Conservation (phyloP, 1,284 basidiomycete species). For the Uromyces viciae-fabae region DNA sequence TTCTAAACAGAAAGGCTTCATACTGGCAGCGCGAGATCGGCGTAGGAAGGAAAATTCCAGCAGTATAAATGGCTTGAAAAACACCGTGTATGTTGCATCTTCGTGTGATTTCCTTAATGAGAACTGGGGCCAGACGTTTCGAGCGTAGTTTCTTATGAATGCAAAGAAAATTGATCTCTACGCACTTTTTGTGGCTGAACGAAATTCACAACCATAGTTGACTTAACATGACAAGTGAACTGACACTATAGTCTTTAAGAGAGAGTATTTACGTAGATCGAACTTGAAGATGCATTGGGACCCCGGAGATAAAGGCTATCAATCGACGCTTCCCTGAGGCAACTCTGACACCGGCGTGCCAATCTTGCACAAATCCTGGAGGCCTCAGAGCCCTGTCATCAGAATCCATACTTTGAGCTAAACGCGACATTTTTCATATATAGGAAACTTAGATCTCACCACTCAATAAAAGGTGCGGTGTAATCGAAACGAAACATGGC, state of each 20-base stretch:
- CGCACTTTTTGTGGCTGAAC: conserved; percentile 65
- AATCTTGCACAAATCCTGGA: conserved; percentile 85
- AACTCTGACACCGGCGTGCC: conserved; percentile 94
- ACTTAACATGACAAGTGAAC: background rate
- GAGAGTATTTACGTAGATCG: conserved; percentile 66
- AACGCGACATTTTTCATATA: background rate
- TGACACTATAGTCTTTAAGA: background rate
- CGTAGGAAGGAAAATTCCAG: conserved; percentile 81
- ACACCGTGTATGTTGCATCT: conserved; percentile 82
- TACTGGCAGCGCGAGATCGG: conserved; percentile 77
- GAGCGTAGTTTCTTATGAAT: conserved; percentile 96
- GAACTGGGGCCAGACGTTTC: conserved; percentile 88
- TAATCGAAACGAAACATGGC: conserved; percentile 96
- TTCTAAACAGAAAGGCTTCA: background rate
- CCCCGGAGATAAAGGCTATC: conserved; percentile 96
- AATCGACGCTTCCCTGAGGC: conserved; percentile 75
- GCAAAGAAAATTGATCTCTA: conserved; percentile 97
- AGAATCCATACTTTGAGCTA: conserved; percentile 12
- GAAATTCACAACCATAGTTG: background rate
- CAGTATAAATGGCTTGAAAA: conserved; percentile 98
- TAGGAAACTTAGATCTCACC: conserved; percentile 60
- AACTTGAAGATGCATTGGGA: conserved; percentile 76
- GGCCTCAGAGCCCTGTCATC: conserved; percentile 80
- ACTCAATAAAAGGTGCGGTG: conserved; percentile 86
- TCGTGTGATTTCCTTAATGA: conserved; percentile 97